Evolutionary conservation across 257 asterid genomes (phyloP), one percentile per base, ranked within the genome.

Genomic region (Coffea eugenioides): DNA sequence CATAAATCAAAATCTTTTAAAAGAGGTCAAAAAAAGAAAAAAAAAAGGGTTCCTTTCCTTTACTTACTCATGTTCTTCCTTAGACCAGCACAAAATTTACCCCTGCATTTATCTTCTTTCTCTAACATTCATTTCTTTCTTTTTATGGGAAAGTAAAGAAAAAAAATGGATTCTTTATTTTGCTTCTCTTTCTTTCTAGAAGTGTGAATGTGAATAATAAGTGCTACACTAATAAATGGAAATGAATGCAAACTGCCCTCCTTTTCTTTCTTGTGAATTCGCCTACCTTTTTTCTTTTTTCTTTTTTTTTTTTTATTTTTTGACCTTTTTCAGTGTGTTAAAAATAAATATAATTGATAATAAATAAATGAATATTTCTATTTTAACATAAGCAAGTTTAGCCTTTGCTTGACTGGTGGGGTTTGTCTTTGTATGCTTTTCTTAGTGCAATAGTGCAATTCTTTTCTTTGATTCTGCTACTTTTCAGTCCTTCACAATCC

Each of bases 351-450:
- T 52, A 52, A 52, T 11, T 52, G 16, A 14, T 52, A 13, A 61
- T 23, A 61, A 23, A 6, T 43, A 70, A 71, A 71, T 43, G n/a
- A 71, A 45, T 23, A 6, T 71, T 79, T 70, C 72, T 41, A 71
- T 71, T 71, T 61, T 69, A 64, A 71, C 64, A 59, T 25, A 49
- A 41, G 75, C 82, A 72, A 18, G 69, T 74, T 62, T 79, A 77
- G 41, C 77, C 75, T 39, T 85, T 85, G 87, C 90, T 86, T 87
- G 83, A 68, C 75, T 85, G 64, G 91, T 83, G 85, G 85, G 88
- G 85, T 71, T 71, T 78, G 80, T 68, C 71, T 51, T 61, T 39
- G 73, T 71, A 27, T 74, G 23, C 82, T 49, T 79, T 80, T 78
- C 27, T 46, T 10, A 49, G 49, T 80, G 73, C 79, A 18, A 67